Evolutionary conservation across 2,329 filamentous ascomycete species (phyloP).

Genomic region (Hymenoscyphus fructigenus): DNA sequence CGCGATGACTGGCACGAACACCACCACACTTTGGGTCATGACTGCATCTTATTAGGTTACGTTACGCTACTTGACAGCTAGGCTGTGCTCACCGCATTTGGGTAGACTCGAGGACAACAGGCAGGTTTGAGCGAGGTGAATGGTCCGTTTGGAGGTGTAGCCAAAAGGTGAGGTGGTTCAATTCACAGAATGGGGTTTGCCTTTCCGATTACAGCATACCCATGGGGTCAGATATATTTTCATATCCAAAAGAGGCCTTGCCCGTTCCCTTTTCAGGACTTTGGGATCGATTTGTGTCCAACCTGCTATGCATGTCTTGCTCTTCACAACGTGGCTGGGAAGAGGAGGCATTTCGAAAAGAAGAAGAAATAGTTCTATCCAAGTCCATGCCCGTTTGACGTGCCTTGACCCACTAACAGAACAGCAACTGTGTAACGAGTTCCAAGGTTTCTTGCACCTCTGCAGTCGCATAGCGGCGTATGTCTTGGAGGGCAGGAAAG

Average conservation of each 20-base stretch:
- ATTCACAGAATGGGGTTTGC: background rate
- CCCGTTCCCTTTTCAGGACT: background rate
- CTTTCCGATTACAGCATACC: background rate
- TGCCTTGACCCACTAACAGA: background rate
- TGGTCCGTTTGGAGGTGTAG: background rate
- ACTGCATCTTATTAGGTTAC: slow-evolving; percentile 2
- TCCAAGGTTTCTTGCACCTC: slow-evolving; percentile 1
- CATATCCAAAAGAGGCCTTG: background rate
- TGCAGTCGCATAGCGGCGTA: background rate
- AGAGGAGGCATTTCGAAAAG: background rate
- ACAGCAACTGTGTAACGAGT: slow-evolving; percentile 1
- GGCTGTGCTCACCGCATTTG: background rate
- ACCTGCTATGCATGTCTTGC: background rate
- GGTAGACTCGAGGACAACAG: background rate
- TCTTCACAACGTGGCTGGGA: slow-evolving; percentile 1
- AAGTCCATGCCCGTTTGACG: background rate
- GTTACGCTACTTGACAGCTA: slow-evolving; percentile 6
- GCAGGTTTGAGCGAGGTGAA: background rate
- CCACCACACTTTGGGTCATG: slow-evolving; percentile 7
- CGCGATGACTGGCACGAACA: background rate
- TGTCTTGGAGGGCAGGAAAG: background rate
- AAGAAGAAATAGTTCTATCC: background rate
- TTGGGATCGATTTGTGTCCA: background rate
- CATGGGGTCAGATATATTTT: background rate
- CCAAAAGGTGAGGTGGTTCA: slow-evolving; percentile 1